Percentiles rank a stretch among this genome's conserved stretches.
phyloP scores from a whole-genome alignment of 2,329 filamentous ascomycete species.

The Alternaria infectoria region DNA sequence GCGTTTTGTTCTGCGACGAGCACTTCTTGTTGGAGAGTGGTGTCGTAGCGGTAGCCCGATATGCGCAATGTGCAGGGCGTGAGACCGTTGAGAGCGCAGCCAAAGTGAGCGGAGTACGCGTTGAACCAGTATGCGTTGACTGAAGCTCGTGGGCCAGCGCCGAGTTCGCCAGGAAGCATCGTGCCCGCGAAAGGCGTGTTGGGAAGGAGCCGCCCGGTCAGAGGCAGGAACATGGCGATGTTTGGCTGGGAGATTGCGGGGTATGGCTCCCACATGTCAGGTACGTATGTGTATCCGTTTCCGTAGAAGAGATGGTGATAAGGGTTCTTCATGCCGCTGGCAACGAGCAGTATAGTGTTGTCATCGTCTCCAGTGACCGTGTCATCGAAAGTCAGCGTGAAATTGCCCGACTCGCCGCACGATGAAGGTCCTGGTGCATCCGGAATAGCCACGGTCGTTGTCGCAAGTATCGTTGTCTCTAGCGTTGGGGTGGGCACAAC shows the following conservation, averaged over 20 bases:
- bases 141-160: conserved; percentile 52
- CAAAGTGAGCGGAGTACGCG: conserved; percentile 54
- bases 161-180: conserved; percentile 54
- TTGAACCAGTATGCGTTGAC: conserved; percentile 60
- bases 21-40: conserved; percentile 42
- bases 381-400: conserved; percentile 45
- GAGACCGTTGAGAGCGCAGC: conserved; percentile 53
- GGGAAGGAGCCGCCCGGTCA: conserved; percentile 32
- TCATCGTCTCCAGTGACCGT: conserved; percentile 26
- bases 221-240: conserved; percentile 56
- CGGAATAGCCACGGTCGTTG: not conserved
- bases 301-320: conserved; percentile 61
- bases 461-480: not conserved
- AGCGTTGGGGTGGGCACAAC: not conserved
- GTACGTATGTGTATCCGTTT: conserved; percentile 58
- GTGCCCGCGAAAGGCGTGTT: conserved; percentile 42
- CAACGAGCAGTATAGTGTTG: conserved; percentile 45
- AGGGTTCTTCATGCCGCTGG: conserved; percentile 52
- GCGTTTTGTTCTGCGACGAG: conserved; percentile 47
- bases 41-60: conserved; percentile 54
- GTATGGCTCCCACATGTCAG: conserved; percentile 54
- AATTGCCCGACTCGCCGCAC: conserved; percentile 56
- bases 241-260: conserved; percentile 54
- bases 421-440: conserved; percentile 19
- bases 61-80: conserved; percentile 53